These are phyloP conservation scores for Dothideomycetidae sp. DNA, from an alignment of 2,329 filamentous ascomycete genomes.

Conservation along the genomic window DNA sequence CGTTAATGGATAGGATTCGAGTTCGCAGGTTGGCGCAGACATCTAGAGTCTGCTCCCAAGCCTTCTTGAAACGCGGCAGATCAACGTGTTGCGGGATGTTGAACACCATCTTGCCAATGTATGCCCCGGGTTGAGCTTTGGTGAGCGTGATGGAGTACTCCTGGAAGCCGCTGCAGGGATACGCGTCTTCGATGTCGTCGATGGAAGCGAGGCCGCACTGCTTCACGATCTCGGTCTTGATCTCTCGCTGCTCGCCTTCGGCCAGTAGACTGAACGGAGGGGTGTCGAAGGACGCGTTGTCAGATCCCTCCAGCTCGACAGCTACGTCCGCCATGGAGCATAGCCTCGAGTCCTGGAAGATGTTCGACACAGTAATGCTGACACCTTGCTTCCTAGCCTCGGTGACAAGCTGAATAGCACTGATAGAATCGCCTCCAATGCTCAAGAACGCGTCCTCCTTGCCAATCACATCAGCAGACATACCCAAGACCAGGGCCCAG, in stretches of 20 bases:
- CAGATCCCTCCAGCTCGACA: not conserved
- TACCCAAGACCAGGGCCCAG: constrained; percentile 36
- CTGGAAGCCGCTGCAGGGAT: constrained; percentile 5
- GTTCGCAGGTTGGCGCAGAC: constrained; percentile 1
- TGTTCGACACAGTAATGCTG: constrained; percentile 17
- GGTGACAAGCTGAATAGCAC: constrained; percentile 43
- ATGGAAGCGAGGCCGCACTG: constrained; percentile 10
- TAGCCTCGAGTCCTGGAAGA: constrained; percentile 1
- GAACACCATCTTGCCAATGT: not conserved
- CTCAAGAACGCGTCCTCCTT: constrained; percentile 46
- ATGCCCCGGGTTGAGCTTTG: not conserved
- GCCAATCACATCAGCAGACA: constrained; percentile 35
- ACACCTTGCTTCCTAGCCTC: constrained; percentile 41
- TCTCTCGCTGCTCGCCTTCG: not conserved
- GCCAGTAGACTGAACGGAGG: not conserved
- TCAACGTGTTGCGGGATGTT: not conserved
- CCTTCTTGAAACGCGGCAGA: not conserved
- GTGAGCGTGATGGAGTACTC: not conserved
- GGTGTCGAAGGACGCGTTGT: not conserved
- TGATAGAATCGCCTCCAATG: constrained; percentile 46
- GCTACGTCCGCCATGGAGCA: constrained; percentile 10
- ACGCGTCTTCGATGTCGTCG: constrained; percentile 2
- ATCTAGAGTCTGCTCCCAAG: not conserved
- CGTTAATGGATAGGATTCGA: not conserved
- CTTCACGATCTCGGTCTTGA: constrained; percentile 16